Evolutionary conservation across 2,329 filamentous ascomycete species (phyloP).

Genomic region (Biscogniauxia sp.): DNA sequence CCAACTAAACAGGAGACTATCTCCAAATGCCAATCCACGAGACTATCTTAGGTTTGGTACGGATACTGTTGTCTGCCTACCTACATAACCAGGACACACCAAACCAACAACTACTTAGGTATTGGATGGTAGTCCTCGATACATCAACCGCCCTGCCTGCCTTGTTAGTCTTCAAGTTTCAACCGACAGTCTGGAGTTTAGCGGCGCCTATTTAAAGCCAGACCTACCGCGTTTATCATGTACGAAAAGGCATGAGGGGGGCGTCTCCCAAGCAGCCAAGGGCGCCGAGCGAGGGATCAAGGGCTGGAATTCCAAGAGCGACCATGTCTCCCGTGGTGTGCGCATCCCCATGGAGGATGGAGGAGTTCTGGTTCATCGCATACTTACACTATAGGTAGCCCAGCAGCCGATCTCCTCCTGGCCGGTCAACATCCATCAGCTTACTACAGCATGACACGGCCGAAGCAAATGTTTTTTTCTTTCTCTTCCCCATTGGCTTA

Average conservation of each 20-base stretch:
- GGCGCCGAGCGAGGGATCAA: neutral
- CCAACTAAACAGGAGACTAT: neutral
- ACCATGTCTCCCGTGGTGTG: too few species aligned
- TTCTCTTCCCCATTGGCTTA: neutral
- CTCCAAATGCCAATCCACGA: slow-evolving; percentile 1
- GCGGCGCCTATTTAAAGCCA: slow-evolving; percentile 1
- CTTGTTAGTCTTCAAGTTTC: neutral
- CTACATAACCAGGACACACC: too few species aligned
- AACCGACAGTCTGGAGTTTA: slow-evolving; percentile 1
- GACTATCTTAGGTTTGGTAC: neutral
- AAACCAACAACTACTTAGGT: neutral
- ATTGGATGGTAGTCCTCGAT: neutral
- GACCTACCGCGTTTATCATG: neutral
- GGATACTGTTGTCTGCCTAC: too few species aligned
- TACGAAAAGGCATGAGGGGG: neutral
- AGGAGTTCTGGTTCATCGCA: too few species aligned
- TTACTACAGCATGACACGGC: neutral
- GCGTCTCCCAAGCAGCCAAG: neutral
- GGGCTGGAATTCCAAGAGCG: neutral
- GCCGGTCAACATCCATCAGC: neutral
- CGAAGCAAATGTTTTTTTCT: neutral
- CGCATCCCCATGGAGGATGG: too few species aligned
- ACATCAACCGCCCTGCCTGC: neutral
- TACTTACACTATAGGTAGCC: neutral
- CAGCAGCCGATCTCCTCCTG: too few species aligned